phyloP scores from a whole-genome alignment of 345 rosid genomes.

The Citrus hindsii region DNA sequence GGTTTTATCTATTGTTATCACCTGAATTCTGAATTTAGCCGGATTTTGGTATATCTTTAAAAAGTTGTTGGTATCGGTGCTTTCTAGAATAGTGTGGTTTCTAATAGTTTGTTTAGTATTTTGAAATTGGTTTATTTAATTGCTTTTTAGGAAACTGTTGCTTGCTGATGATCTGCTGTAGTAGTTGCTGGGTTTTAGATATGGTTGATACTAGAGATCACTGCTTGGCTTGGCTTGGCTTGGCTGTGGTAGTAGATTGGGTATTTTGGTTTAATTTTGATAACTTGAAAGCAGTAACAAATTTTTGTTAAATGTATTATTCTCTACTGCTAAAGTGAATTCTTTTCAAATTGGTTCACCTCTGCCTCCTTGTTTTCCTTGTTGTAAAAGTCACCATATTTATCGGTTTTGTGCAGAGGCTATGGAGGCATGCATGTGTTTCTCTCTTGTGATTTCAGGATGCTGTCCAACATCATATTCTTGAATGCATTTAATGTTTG shows the following conservation, averaged over 20 bases:
- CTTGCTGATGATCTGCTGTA: background rate
- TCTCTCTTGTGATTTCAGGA: background rate
- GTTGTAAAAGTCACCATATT: background rate
- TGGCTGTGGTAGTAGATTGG: background rate
- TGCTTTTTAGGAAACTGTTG: background rate
- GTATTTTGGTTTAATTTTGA: background rate
- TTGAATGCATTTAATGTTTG: background rate
- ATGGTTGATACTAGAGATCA: background rate
- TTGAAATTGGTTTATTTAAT: background rate
- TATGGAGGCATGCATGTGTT: background rate
- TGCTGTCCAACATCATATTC: background rate
- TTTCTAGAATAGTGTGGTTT: background rate
- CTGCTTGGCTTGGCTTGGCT: background rate
- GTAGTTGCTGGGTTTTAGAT: background rate
- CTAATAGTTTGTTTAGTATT: background rate
- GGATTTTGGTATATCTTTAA: background rate
- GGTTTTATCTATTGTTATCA: background rate
- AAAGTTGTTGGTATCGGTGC: background rate
- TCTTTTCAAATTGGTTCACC: background rate
- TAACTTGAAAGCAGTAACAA: background rate
- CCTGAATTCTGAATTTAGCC: background rate
- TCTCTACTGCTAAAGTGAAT: background rate
- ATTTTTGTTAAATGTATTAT: background rate
- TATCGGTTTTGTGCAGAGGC: background rate
- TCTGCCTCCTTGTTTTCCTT: background rate